Evolutionary conservation across 805 yeast genomes (phyloP).

Genomic region (Teunomyces kruisii): DNA sequence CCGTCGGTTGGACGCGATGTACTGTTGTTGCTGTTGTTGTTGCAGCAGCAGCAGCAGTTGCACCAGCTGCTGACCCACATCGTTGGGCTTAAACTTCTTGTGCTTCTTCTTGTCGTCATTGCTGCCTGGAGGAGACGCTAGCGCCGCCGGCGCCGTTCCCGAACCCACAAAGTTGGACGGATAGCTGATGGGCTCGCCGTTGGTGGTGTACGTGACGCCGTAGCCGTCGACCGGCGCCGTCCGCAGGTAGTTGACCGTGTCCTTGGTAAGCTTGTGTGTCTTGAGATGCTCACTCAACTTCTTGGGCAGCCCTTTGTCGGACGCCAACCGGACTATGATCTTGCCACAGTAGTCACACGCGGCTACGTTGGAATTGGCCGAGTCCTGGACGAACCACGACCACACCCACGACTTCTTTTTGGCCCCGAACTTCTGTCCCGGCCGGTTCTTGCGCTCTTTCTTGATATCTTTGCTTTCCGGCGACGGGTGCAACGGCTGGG

Average conservation of each 20-base stretch:
- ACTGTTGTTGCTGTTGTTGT: too few species aligned
- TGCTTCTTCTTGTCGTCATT: constrained; percentile 7
- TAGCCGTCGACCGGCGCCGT: constrained; percentile 38
- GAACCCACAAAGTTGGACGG: constrained; percentile 14
- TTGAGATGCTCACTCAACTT: constrained; percentile 56
- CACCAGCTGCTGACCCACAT: background rate
- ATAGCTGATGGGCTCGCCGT: constrained; percentile 27
- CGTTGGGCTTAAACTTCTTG: background rate
- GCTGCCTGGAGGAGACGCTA: constrained; percentile 1
- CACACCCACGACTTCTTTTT: constrained; percentile 64
- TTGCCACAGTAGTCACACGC: constrained; percentile 56
- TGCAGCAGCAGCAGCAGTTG: too few species aligned
- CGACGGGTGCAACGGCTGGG: background rate
- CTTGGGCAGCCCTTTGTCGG: constrained; percentile 61
- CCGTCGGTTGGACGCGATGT: constrained; percentile 5
- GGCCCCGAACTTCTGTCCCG: constrained; percentile 60
- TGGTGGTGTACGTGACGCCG: constrained; percentile 33
- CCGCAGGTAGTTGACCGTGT: constrained; percentile 41
- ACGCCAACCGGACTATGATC: constrained; percentile 44
- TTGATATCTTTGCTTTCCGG: constrained; percentile 10
- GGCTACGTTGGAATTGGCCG: constrained; percentile 47
- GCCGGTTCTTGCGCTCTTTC: constrained; percentile 42
- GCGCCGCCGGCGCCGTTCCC: constrained; percentile 2
- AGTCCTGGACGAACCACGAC: constrained; percentile 59
- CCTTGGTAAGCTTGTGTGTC: constrained; percentile 49